Percentiles rank a stretch among this genome's conserved stretches.
Conservation (phyloP, 2,329 filamentous ascomycete species). For the Ambrosiella beaveri region DNA sequence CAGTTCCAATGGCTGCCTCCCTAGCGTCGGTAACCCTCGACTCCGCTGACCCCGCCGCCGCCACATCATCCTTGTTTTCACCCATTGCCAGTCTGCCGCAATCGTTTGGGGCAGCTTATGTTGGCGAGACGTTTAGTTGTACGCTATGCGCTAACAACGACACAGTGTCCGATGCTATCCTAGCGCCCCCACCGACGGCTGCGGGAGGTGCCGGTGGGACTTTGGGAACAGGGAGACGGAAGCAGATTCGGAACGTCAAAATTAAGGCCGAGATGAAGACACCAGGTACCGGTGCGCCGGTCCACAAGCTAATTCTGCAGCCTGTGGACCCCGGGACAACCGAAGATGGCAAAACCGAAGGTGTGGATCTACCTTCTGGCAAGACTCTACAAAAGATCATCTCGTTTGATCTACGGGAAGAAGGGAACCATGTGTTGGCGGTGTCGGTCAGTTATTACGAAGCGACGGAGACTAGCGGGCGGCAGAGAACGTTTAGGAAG, state of each 20-base stretch:
- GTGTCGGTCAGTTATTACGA: conserved; percentile 93
- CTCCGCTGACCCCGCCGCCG: not conserved
- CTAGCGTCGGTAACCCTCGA: conserved; percentile 1
- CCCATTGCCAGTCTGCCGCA: conserved; percentile 11
- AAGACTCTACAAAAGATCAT: conserved; percentile 67
- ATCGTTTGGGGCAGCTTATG: conserved; percentile 85
- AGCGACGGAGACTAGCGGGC: conserved; percentile 49
- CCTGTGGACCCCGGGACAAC: conserved; percentile 15
- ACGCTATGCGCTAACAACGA: conserved; percentile 96
- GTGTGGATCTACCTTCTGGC: conserved; percentile 39
- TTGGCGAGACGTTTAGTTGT: conserved; percentile 87
- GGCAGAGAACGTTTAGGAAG: conserved; percentile 78
- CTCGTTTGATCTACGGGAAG: conserved; percentile 76
- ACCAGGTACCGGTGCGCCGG: conserved; percentile 36
- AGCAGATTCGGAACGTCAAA: conserved; percentile 54
- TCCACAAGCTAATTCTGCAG: conserved; percentile 49
- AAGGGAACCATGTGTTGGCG: conserved; percentile 81
- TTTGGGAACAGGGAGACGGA: conserved; percentile 16
- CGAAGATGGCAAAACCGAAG: conserved; percentile 13
- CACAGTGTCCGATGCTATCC: conserved; percentile 17
- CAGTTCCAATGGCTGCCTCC: conserved; percentile 2
- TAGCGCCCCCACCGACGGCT: conserved; percentile 11
- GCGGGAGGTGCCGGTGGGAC: not conserved
- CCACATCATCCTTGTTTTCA: conserved; percentile 7
- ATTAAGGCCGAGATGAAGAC: conserved; percentile 94